Evolutionary conservation across 1,284 basidiomycete species (phyloP).

Genomic region (Tetrapyrgos nigripes): DNA sequence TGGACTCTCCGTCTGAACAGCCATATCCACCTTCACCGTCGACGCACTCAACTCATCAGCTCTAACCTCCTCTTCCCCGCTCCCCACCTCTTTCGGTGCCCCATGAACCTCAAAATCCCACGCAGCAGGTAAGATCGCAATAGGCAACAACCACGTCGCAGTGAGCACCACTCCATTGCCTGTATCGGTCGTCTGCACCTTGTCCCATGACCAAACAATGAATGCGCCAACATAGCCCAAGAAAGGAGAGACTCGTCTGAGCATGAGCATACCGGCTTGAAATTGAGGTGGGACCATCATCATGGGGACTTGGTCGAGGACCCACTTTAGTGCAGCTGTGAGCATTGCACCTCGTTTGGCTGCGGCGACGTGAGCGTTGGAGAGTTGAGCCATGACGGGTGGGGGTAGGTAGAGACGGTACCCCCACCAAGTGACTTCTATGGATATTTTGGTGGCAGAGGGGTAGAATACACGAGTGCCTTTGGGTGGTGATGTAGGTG

Average conservation of each 20-base stretch:
- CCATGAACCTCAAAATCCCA: slow-evolving; percentile 50
- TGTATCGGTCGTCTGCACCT: slow-evolving; percentile 71
- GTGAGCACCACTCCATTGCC: slow-evolving; percentile 72
- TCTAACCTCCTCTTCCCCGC: background rate
- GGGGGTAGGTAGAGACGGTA: slow-evolving; percentile 78
- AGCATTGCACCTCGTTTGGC: slow-evolving; percentile 77
- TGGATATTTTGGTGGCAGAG: slow-evolving; percentile 69
- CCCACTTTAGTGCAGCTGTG: slow-evolving; percentile 73
- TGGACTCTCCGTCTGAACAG: background rate
- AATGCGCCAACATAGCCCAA: slow-evolving; percentile 75
- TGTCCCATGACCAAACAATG: slow-evolving; percentile 81
- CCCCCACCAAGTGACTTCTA: slow-evolving; percentile 83
- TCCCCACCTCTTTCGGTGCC: slow-evolving; percentile 14
- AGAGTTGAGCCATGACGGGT: slow-evolving; percentile 69
- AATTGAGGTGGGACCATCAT: slow-evolving; percentile 65
- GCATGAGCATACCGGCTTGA: slow-evolving; percentile 57
- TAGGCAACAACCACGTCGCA: slow-evolving; percentile 81
- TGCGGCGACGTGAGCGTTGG: slow-evolving; percentile 66
- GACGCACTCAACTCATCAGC: background rate
- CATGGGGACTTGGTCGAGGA: slow-evolving; percentile 68
- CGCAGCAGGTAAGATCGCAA: slow-evolving; percentile 71
- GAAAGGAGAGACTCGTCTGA: slow-evolving; percentile 70
- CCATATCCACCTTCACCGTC: background rate
- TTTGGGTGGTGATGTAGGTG: slow-evolving; percentile 16
- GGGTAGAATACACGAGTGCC: slow-evolving; percentile 66